phyloP scores from a whole-genome alignment of 164 flowering plant species.

The Nymphaea colorata region DNA sequence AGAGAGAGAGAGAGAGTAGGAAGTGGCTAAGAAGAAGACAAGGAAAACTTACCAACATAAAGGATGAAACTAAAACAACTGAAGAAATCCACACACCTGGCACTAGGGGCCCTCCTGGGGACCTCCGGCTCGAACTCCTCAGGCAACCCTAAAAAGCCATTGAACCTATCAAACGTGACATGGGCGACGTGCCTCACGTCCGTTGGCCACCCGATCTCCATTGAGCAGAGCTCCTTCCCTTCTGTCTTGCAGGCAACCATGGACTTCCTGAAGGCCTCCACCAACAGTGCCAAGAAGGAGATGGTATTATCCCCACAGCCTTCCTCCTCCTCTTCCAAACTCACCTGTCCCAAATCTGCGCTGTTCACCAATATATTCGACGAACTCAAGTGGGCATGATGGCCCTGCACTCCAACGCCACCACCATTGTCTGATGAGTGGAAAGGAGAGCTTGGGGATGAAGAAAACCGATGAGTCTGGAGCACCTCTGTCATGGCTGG shows the following conservation, averaged over 20 bases:
- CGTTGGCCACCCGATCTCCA: conserved; percentile 94
- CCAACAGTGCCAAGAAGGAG: conserved; percentile 58
- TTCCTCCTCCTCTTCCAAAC: conserved; percentile 10
- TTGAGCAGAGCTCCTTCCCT: conserved; percentile 27
- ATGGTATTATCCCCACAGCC: conserved; percentile 32
- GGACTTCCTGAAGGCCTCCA: conserved; percentile 62
- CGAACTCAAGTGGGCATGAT: conserved; percentile 11
- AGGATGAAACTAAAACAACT: background rate
- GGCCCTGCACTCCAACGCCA: conserved; percentile 4
- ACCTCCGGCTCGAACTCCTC: conserved; percentile 89
- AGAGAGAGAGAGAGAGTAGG: background rate
- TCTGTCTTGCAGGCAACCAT: conserved; percentile 46
- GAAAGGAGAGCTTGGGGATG: conserved; percentile 27
- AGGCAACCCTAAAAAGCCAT: conserved; percentile 92
- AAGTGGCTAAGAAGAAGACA: background rate
- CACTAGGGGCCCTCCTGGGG: conserved; percentile 82
- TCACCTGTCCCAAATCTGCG: conserved; percentile 8
- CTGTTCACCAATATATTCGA: conserved; percentile 7
- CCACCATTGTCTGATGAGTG: conserved; percentile 12
- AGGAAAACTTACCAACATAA: background rate
- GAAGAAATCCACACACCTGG: conserved; percentile 39
- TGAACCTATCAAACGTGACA: conserved; percentile 88
- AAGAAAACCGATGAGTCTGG: conserved; percentile 27
- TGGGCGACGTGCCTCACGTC: conserved; percentile 87
- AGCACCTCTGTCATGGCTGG: conserved; percentile 44